These are phyloP conservation scores for Effrenium voratum DNA, from an alignment of 73 alveolate genomes.

Conservation along the genomic window DNA sequence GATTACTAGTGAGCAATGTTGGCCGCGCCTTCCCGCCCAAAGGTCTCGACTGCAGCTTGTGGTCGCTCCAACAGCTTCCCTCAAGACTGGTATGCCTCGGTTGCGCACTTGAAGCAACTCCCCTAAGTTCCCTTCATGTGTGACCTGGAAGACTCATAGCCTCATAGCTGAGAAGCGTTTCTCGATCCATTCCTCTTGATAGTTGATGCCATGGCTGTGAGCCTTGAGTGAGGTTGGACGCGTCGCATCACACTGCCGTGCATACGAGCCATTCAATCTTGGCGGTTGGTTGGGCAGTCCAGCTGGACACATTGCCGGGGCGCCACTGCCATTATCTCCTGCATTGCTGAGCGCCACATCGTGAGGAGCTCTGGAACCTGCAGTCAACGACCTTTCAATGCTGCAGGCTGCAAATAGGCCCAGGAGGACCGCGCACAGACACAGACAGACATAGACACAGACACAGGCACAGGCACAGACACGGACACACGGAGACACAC, in stretches of 20 bases:
- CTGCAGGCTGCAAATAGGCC: not conserved
- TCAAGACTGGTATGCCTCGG: conserved; percentile 50
- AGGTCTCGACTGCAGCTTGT: conserved; percentile 78
- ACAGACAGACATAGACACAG: not conserved
- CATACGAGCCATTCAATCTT: not conserved
- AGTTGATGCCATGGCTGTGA: conserved; percentile 26
- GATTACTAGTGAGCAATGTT: too few relatives aligned
- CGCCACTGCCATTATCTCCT: conserved; percentile 61
- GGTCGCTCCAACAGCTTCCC: conserved; percentile 62
- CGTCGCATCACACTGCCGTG: not conserved
- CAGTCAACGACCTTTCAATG: not conserved
- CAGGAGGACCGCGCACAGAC: not conserved
- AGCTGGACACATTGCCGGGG: not conserved
- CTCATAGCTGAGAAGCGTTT: conserved; percentile 19
- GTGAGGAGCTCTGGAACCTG: conserved; percentile 53
- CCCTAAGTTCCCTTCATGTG: too few relatives aligned
- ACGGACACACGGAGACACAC: too few relatives aligned
- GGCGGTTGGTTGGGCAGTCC: not conserved
- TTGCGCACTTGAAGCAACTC: not conserved
- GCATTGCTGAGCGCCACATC: conserved; percentile 72
- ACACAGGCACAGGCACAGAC: not conserved
- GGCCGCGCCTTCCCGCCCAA: conserved; percentile 80
- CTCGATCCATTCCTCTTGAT: conserved; percentile 70
- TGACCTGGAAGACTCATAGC: too few relatives aligned
- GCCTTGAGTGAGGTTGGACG: conserved; percentile 1